Evolutionary conservation across 441 rosid species (phyloP), one percentile per base, ranked within the genome.

Genomic region (Omphalea diandra): DNA sequence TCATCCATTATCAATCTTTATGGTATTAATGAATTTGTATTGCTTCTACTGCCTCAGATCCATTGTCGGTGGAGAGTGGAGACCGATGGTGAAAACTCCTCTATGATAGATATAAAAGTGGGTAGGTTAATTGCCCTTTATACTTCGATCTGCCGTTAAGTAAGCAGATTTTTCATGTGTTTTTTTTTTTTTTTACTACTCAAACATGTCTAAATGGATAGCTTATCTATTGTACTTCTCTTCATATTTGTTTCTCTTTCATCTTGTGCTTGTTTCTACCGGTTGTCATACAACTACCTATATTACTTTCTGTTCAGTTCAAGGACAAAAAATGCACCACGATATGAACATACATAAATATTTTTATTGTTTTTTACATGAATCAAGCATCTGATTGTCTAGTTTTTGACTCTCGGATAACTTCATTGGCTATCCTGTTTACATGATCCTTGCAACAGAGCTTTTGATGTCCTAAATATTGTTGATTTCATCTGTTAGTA

Each of bases 1-100:
- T 54, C 8, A 0, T 61, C 20, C 20, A 15, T 0, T 66, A 31
- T 43, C 66, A n/a, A 32, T 29, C 24, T 71, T 38, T 15, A 63
- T 54, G 47, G 33, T 53, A 20, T 26, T 29, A 35, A n/a, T 61
- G 33, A 38, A 58, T 31, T 11, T 24, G 14, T 35, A 35, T 31
- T 77, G 36, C 63, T 78, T 60, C 46, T 77, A 63, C 71, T 80
- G 74, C 74, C 75, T 72, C 83, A 94, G 99, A 80, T 95, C 79
- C 99, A 95, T 59, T 89, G 97, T 70, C 84, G 89, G 65, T 95
- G 99, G 99, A 80, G 74, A 38, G 69, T 83, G 75, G 97, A 88
- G 81, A 86, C 82, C 5, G 85, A 76, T 80, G 86, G 80, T 50
- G 92, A 93, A 77, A 79, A 77, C 61, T 85, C 88, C 8, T 88